Percentiles rank a stretch among this genome's conserved stretches.
phyloP scores from a whole-genome alignment of 176 grass and related monocot genomes.

The Aegilops speltoides region DNA sequence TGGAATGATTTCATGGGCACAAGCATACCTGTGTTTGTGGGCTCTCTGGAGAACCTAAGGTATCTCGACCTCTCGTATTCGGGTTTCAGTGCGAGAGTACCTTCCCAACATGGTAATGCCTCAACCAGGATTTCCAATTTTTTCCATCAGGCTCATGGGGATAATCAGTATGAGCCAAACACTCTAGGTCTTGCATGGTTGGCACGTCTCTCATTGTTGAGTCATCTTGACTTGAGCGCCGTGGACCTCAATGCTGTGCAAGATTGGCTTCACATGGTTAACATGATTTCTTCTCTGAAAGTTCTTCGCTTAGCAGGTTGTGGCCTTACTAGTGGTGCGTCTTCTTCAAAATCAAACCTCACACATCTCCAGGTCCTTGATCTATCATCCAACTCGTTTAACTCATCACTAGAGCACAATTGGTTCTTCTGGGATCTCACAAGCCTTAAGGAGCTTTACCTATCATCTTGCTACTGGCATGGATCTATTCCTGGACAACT shows the following conservation, averaged over 20 bases:
- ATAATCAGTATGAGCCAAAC: no score
- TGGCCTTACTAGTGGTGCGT: no score
- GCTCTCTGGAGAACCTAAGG: background rate
- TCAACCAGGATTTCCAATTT: no score
- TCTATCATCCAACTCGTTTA: accelerated
- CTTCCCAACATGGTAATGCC: background rate
- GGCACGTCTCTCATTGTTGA: no score
- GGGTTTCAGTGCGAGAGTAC: background rate
- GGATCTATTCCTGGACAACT: background rate
- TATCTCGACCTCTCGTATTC: background rate
- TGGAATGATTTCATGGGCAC: background rate
- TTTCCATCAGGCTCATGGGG: no score
- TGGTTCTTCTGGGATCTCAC: background rate
- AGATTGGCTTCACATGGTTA: no score
- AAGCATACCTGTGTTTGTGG: background rate
- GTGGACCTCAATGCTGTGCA: no score
- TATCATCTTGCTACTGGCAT: accelerated
- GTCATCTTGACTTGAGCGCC: no score
- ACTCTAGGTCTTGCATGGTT: background rate
- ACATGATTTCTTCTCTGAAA: no score
- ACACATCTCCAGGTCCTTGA: background rate
- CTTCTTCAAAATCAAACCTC: no score
- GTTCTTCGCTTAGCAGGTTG: no score
- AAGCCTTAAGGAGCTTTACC: background rate
- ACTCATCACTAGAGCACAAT: background rate